Base-by-base conservation (phyloP, 2,329 filamentous ascomycete species). In the Scedosporium aurantiacum region DNA sequence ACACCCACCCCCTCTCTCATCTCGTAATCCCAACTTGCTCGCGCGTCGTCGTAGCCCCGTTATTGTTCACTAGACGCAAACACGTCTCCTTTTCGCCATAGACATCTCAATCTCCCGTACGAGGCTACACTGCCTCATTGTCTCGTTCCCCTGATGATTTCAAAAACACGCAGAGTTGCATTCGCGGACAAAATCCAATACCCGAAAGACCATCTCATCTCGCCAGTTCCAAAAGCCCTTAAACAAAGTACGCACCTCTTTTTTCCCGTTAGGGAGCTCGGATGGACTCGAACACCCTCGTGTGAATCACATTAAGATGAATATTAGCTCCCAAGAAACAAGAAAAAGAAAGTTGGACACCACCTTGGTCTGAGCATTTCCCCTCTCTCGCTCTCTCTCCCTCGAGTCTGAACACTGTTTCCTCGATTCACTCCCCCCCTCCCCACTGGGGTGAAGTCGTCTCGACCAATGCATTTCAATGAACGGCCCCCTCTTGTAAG, bases 261-360 rank as follows among this genome's bases (percentile, higher is more conserved):
- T 47, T 21, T 21, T 14, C n/a, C 21, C n/a, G 3, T 47, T 23
- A 6, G n/a, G 2, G 50, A 23, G 23, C 50, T 28, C 50, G 50
- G 50, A 54, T 54, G 14, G 50, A 23, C 50, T 54, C 50, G 50
- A 54, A 23, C 32, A 37, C 18, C 50, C 50, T 54, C 50, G 50
- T 54, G 50, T 54, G 50, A 54, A 54, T 54, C 50, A 54, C 23
- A 54, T 23, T 54, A 54, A 54, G 50, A 54, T 54, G 50, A 54
- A 27, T 18, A 54, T 18, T 6, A 41, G 5, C n/a, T 7, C 43
- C 21, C 6, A 23, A 23, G 18, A 23, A 25, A 23, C n/a, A 14
- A 54, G 50, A 23, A 23, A 14, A 23, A 28, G 18, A 23, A 23
- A 54, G 23, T 14, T 5, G 7, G 6, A 10, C 8, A 54, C 43